Base-by-base conservation (phyloP, 106 monocot species). In the Dendrobium catenatum region DNA sequence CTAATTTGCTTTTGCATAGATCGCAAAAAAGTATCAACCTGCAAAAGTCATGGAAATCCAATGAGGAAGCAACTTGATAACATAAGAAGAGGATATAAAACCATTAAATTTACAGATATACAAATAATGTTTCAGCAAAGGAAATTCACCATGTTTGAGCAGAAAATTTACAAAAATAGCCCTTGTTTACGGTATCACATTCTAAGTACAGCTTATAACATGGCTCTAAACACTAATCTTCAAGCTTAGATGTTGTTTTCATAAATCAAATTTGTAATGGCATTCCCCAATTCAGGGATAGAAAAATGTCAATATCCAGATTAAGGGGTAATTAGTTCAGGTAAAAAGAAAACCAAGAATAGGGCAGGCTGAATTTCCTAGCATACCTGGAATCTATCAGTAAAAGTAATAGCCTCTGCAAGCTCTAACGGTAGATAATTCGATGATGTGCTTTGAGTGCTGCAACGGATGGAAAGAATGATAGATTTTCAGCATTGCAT, bases 1-100 rank as follows among this genome's bases (percentile, higher is more conserved):
- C 90, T 86, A n/a, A 89, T 87, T 82, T 94, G 97, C 77, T 96
- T 96, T 68, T 96, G 94, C 97, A 97, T 97, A 73, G 90, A 82
- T 73, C 87, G 88, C 44, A 97, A 80, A 90, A 97, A 97, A 43
- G 86, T 92, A 40, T 97, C 97, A 47, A 97, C 97, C 94, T 66
- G 15, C 78, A 9, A 76, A 85, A 82, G 5, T 5, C 26, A 66
- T 26, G 9, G 37, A 37, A 37, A 37, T 37, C 37, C 37, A 37
- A 37, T 37, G 37, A 37, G 55, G 17, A 55, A 55, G 64, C 26
- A 66, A n/a, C 24, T 66, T 66, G 6, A 22, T 26, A n/a, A 66
- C 5, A 66, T 66, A 6, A 8, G 26, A 66, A 66, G 0, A 66
- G 64, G 13, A 66, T 66, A 66, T 26, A 66, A 66, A 66, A 66